Percentiles rank a stretch among this genome's conserved stretches.
Conservation (phyloP, 176 grass and related monocot species). For the Oryza meyeriana region DNA sequence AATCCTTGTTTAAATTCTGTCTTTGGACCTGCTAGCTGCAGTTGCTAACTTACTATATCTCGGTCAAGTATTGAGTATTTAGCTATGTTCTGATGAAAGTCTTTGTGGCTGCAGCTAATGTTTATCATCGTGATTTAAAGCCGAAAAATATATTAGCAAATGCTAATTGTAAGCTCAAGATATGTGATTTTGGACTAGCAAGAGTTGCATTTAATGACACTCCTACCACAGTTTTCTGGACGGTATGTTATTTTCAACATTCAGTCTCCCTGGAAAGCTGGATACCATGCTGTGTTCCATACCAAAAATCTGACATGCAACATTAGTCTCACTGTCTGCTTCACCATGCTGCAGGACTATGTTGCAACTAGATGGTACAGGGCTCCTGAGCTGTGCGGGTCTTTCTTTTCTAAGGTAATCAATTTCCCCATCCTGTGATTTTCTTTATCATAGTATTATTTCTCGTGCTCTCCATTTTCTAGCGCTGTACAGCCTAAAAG, state of each 20-base stretch:
- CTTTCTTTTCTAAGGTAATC: slow-evolving; percentile 95
- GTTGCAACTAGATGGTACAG: slow-evolving; percentile 99
- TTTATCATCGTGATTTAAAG: slow-evolving; percentile 98
- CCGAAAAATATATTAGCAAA: slow-evolving; percentile 99
- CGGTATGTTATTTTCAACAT: slow-evolving; percentile 52
- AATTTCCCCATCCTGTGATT: slow-evolving; percentile 15
- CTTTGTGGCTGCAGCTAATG: slow-evolving; percentile 71
- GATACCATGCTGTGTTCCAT: background rate
- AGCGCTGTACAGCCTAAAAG: background rate
- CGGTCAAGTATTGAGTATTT: background rate
- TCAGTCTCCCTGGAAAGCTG: background rate
- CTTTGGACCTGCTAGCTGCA: slow-evolving; percentile 7
- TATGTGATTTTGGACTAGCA: slow-evolving; percentile 98
- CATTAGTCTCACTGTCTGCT: slow-evolving; percentile 16
- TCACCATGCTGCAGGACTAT: slow-evolving; percentile 68
- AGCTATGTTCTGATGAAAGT: slow-evolving; percentile 21
- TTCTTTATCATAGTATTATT: background rate
- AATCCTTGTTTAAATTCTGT: background rate
- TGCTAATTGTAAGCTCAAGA: slow-evolving; percentile 97
- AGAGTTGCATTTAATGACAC: slow-evolving; percentile 93
- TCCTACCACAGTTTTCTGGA: slow-evolving; percentile 92
- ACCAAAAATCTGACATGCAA: background rate
- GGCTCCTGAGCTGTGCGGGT: slow-evolving; percentile 92
- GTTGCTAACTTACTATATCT: slow-evolving; percentile 13
- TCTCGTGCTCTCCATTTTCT: background rate